Conservation (phyloP, 2,329 filamentous ascomycete genomes). For the Raffaelea ambrosiae region DNA sequence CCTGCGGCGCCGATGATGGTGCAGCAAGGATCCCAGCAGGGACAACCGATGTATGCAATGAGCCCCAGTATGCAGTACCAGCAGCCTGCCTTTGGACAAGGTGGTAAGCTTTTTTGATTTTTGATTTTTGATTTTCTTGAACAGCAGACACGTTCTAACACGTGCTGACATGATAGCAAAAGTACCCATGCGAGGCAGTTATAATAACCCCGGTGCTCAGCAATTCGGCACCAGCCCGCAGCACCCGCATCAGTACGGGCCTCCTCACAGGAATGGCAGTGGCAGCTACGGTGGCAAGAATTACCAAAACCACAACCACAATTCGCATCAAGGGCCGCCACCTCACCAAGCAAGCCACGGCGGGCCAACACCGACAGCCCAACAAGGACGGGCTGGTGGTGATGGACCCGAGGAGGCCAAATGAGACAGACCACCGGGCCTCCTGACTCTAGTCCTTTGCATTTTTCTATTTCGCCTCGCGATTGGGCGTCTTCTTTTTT, state of each 20-base stretch:
- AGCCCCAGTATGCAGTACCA: conserved; percentile 66
- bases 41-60: conserved; percentile 70
- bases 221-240: conserved; percentile 60
- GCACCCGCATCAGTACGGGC: conserved; percentile 54
- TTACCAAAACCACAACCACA: conserved; percentile 32
- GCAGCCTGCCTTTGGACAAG: conserved; percentile 63
- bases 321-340: conserved; percentile 7
- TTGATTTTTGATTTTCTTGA: background rate
- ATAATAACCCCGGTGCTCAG: conserved; percentile 49
- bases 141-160: background rate
- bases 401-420: conserved; percentile 38
- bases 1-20: conserved; percentile 77
- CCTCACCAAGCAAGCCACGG: conserved; percentile 29
- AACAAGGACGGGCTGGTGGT: conserved; percentile 22
- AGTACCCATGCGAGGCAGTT: conserved; percentile 53
- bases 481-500: background rate
- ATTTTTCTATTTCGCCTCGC: background rate
- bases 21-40: conserved; percentile 88
- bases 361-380: conserved; percentile 21
- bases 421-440: conserved; percentile 9
- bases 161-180: conserved; percentile 8
- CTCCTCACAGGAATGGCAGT: conserved; percentile 50
- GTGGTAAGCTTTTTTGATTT: conserved; percentile 49
- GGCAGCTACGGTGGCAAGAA: conserved; percentile 42
- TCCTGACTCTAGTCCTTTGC: background rate